Evolutionary conservation across 768 basidiomycete species (phyloP).

Genomic region (Glaciozyma antarctica): DNA sequence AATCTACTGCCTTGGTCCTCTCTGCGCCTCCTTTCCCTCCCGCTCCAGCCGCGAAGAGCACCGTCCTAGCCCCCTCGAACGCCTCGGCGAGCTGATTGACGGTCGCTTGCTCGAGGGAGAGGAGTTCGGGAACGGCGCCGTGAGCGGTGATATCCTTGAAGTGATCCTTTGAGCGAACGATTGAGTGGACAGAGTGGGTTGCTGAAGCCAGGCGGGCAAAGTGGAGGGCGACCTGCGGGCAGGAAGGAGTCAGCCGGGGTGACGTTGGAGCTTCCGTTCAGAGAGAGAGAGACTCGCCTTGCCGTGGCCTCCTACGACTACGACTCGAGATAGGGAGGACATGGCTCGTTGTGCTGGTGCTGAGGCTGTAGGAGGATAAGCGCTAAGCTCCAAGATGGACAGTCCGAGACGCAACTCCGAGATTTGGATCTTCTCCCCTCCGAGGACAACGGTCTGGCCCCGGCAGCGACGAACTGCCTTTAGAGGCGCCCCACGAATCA

Average conservation of each 20-base stretch:
- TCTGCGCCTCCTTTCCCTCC: slow-evolving; percentile 50
- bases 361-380: too few species aligned
- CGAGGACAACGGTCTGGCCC: too few species aligned
- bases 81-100: slow-evolving; percentile 45
- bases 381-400: too few species aligned
- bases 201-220: slow-evolving; percentile 47
- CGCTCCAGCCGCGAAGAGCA: slow-evolving; percentile 47
- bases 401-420: too few species aligned
- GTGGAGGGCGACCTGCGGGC: slow-evolving; percentile 45
- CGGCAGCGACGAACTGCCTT: too few species aligned
- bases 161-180: slow-evolving; percentile 50
- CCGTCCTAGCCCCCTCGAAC: slow-evolving; percentile 42
- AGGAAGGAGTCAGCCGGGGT: neutral
- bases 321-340: slow-evolving; percentile 14
- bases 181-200: slow-evolving; percentile 47
- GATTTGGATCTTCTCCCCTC: too few species aligned
- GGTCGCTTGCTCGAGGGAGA: slow-evolving; percentile 52
- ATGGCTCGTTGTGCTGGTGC: neutral
- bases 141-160: slow-evolving; percentile 45
- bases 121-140: slow-evolving; percentile 46
- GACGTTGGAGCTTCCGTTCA: neutral
- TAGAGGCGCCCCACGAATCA: neutral
- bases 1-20: slow-evolving; percentile 50
- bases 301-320: slow-evolving; percentile 31
- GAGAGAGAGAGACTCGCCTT: slow-evolving; percentile 4